Evolutionary conservation across 192 early-diverging fungal species (phyloP), one percentile per base, ranked within the genome.

Genomic region (Chytriomyces hyalinus): DNA sequence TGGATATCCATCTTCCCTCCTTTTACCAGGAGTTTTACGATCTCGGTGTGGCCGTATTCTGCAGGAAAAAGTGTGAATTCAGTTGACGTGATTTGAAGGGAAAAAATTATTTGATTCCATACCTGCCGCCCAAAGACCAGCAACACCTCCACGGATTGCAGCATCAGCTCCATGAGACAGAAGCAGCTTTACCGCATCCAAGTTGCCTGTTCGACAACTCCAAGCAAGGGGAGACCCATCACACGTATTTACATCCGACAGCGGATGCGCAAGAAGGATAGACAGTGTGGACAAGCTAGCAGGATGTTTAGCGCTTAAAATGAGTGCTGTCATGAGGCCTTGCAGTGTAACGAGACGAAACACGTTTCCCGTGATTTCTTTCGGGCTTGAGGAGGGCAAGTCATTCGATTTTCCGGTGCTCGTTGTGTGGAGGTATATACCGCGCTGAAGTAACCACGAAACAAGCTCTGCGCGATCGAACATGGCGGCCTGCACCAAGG

Each of bases 401-500:
- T 20, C 20, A n/a, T 13, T 57, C 15, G 13, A 13, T 20, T 13
- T 57, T 13, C 20, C 20, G 13, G 53, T 57, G 53, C 15, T n/a
- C 15, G 53, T 57, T 13, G 53, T 57, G 53, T 13, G 53, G 10
- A 73, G 9, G 45, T 15, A 60, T 26, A 73, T 47, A 13, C 71
- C 71, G 53, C 71, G 53, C 11, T 22, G 62, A 3, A 73, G 60
- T 5, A 73, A 8, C 71, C 71, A 73, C 36, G 28, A 11, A 8
- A 73, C 71, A 26, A 73, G 13, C 10, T 73, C 71, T 8, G 71
- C 60, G 13, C 71, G 71, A 73, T 73, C 71, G 44, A 62, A 73
- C 71, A 73, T 73, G 8, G 59, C 28, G 9, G 71, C 53, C 62
- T 73, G 59, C 60, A 73, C 61, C 6, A 73, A 24, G 45, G 59